A percentile compares a stretch with the other conserved stretches of the same genome.
Evolutionary conservation across 768 basidiomycete species (phyloP).

Genomic region (Boletus rufocinnamomeus): DNA sequence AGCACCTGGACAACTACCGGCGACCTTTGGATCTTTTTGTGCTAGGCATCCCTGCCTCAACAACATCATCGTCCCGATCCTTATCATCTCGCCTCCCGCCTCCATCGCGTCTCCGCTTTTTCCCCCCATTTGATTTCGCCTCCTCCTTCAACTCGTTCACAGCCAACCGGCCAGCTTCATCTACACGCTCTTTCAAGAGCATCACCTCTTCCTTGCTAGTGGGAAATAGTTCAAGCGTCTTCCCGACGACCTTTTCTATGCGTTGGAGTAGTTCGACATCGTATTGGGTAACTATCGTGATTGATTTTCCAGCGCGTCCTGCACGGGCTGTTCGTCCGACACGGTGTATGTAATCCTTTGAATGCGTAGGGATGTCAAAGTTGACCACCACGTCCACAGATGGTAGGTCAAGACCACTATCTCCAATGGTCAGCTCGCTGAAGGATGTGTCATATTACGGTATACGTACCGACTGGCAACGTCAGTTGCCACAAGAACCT

Average conservation of each 20-base stretch:
- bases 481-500: slow-evolving; percentile 93
- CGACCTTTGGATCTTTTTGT: slow-evolving; percentile 57
- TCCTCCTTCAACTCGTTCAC: slow-evolving; percentile 82
- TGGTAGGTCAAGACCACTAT: slow-evolving; percentile 91
- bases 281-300: slow-evolving; percentile 98
- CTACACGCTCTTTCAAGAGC: slow-evolving; percentile 83
- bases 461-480: slow-evolving; percentile 81
- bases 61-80: slow-evolving; percentile 91
- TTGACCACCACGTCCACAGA: slow-evolving; percentile 97
- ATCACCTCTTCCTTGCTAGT: slow-evolving; percentile 88
- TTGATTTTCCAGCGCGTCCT: slow-evolving; percentile 94
- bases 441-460: neutral
- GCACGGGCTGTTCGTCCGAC: slow-evolving; percentile 98
- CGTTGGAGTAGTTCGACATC: slow-evolving; percentile 96
- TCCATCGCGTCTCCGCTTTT: slow-evolving; percentile 51
- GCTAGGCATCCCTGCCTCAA: slow-evolving; percentile 85
- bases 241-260: slow-evolving; percentile 89
- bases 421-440: slow-evolving; percentile 5
- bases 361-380: slow-evolving; percentile 96
- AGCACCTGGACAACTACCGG: slow-evolving; percentile 27
- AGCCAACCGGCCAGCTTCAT: slow-evolving; percentile 80
- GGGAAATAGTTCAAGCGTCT: slow-evolving; percentile 88
- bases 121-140: slow-evolving; percentile 50
- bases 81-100: slow-evolving; percentile 64
- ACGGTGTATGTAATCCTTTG: slow-evolving; percentile 98